phyloP scores from a whole-genome alignment of 108 stramenopile species.

The Pseudonitzschia multiseries region DNA sequence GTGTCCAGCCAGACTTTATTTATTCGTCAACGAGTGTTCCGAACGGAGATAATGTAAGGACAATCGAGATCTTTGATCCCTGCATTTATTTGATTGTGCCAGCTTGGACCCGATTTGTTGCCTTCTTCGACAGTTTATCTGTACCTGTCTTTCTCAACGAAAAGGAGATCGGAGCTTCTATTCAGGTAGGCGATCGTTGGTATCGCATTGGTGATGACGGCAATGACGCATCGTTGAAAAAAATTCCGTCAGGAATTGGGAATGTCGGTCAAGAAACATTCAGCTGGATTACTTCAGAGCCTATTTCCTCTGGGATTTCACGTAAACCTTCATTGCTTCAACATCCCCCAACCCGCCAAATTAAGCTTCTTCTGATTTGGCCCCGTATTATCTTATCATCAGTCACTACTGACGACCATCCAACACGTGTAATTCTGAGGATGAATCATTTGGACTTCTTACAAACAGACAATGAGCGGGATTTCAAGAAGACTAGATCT shows the following conservation, averaged over 20 bases:
- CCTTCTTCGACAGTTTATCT: conserved; percentile 55
- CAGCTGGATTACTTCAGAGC: conserved; percentile 15
- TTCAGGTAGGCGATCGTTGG: conserved; percentile 81
- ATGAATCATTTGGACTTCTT: conserved; percentile 54
- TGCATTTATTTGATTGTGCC: conserved; percentile 58
- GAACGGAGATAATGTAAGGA: conserved; percentile 51
- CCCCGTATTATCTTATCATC: conserved; percentile 53
- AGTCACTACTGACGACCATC: conserved; percentile 9
- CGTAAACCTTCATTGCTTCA: conserved; percentile 12
- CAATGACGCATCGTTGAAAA: not conserved
- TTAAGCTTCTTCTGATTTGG: conserved; percentile 47
- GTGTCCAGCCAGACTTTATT: conserved; percentile 31
- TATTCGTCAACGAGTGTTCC: conserved; percentile 58
- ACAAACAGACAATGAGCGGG: conserved; percentile 24
- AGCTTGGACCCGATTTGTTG: conserved; percentile 45
- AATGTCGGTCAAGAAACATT: conserved; percentile 6
- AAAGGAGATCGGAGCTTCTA: conserved; percentile 38
- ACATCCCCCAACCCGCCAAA: conserved; percentile 32
- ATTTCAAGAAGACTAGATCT: conserved; percentile 14
- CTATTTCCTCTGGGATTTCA: not conserved
- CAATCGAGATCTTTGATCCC: conserved; percentile 50
- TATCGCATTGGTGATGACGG: conserved; percentile 37
- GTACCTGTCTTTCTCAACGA: conserved; percentile 41
- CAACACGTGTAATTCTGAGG: conserved; percentile 43
- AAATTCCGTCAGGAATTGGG: not conserved